phyloP scores from a whole-genome alignment of 2,329 filamentous ascomycete species.

The Fusarium protoensiforme region DNA sequence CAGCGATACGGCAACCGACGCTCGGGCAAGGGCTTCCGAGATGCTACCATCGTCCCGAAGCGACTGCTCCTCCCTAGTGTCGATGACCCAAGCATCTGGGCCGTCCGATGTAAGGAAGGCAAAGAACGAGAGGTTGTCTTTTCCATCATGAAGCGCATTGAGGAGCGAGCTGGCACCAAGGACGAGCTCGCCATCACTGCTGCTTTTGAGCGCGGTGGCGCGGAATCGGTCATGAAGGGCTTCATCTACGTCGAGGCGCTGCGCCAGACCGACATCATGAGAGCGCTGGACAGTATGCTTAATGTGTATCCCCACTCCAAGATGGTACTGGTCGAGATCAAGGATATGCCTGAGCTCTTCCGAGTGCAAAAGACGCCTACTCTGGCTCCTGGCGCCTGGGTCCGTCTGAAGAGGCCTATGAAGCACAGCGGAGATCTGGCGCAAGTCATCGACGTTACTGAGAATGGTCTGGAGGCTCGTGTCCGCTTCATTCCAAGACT shows the following conservation, averaged over 20 bases:
- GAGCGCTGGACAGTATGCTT: conserved; percentile 83
- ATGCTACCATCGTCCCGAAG: conserved; percentile 84
- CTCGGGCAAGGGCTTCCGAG: conserved; percentile 70
- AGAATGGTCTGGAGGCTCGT: conserved; percentile 89
- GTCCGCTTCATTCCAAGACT: conserved; percentile 90
- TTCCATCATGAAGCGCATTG: conserved; percentile 86
- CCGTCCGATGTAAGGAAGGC: conserved; percentile 90
- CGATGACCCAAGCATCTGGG: conserved; percentile 96
- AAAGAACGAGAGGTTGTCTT: conserved; percentile 95
- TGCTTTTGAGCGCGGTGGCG: conserved; percentile 87
- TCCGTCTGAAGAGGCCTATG: conserved; percentile 82
- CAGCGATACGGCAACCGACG: conserved; percentile 88
- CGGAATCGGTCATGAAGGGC: conserved; percentile 85
- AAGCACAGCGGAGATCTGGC: conserved; percentile 92
- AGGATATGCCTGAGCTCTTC: conserved; percentile 97
- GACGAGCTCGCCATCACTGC: conserved; percentile 87
- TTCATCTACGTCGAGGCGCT: conserved; percentile 96
- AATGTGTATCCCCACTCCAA: conserved; percentile 92
- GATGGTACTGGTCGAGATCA: conserved; percentile 90
- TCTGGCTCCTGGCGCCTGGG: conserved; percentile 89
- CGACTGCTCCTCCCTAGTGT: conserved; percentile 90
- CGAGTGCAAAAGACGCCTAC: conserved; percentile 87
- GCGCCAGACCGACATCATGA: conserved; percentile 85
- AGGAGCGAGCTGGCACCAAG: conserved; percentile 81
- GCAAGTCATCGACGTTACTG: conserved; percentile 91